Percentiles rank a stretch among this genome's conserved stretches.
Evolutionary conservation across 805 yeast species (phyloP).

Genomic region (Yamadazyma philogaea): DNA sequence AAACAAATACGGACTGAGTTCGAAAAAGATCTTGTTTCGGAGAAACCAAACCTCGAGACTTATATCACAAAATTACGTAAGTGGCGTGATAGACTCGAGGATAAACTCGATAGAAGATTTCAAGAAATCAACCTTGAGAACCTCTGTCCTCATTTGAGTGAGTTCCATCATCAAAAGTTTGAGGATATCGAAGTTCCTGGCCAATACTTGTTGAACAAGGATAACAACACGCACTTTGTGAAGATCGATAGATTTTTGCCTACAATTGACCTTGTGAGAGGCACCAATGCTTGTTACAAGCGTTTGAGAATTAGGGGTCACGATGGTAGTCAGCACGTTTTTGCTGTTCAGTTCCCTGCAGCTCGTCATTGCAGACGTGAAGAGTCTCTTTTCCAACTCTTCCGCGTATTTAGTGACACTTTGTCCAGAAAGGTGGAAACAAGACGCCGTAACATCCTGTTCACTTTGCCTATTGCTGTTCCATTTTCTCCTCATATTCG

Average conservation of each 20-base stretch:
- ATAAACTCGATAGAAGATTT: constrained; percentile 82
- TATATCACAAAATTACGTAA: constrained; percentile 78
- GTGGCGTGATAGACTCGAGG: constrained; percentile 93
- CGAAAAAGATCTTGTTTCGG: constrained; percentile 82
- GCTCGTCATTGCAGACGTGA: constrained; percentile 97
- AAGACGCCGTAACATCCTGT: constrained; percentile 76
- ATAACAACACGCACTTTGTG: constrained; percentile 83
- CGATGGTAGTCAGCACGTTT: constrained; percentile 87
- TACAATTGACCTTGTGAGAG: constrained; percentile 80
- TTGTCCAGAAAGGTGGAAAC: constrained; percentile 80
- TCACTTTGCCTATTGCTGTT: constrained; percentile 86
- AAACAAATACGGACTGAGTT: constrained; percentile 85
- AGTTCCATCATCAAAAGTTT: constrained; percentile 96
- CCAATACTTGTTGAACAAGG: constrained; percentile 85
- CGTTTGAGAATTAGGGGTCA: constrained; percentile 87
- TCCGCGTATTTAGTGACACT: constrained; percentile 82
- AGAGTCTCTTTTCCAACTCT: constrained; percentile 88
- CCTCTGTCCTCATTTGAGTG: constrained; percentile 90
- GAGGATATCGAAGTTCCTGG: constrained; percentile 98
- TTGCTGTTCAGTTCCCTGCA: constrained; percentile 96
- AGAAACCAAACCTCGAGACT: constrained; percentile 84
- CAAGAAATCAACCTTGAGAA: constrained; percentile 79
- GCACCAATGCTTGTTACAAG: constrained; percentile 86
- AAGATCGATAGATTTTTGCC: constrained; percentile 93
- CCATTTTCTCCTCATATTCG: constrained; percentile 95